Conservation (phyloP, 208 protist genomes). For the Naegleria fowleri region DNA sequence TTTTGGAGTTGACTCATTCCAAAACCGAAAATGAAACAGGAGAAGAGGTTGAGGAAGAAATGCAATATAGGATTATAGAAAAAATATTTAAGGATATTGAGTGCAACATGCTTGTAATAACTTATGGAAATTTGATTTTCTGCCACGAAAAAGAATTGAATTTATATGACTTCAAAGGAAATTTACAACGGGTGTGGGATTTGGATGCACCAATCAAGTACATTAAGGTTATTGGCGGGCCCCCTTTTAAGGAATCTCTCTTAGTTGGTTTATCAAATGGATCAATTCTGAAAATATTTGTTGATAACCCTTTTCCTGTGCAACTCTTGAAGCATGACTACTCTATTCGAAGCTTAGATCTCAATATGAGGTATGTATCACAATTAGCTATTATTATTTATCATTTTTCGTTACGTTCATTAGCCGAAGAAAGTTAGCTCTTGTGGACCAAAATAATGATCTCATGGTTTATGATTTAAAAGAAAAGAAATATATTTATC, state of each 20-base stretch:
- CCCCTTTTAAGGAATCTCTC: slow-evolving; percentile 72
- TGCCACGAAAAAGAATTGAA: slow-evolving; percentile 74
- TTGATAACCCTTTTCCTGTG: slow-evolving; percentile 91
- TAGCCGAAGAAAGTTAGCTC: slow-evolving; percentile 73
- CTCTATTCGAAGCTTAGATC: slow-evolving; percentile 74
- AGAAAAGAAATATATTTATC: slow-evolving; percentile 75
- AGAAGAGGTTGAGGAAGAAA: background rate
- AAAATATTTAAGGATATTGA: slow-evolving; percentile 78
- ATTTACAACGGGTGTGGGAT: slow-evolving; percentile 83
- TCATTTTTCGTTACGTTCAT: slow-evolving; percentile 38
- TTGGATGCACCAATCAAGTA: slow-evolving; percentile 83
- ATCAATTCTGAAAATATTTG: slow-evolving; percentile 80
- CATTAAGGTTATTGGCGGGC: slow-evolving; percentile 85
- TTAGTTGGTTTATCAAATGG: slow-evolving; percentile 85
- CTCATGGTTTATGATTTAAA: slow-evolving; percentile 81
- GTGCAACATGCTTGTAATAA: slow-evolving; percentile 84
- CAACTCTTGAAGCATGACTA: slow-evolving; percentile 68
- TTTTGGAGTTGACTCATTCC: background rate
- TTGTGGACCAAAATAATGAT: slow-evolving; percentile 78
- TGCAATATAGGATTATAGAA: slow-evolving; percentile 45
- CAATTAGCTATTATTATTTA: background rate
- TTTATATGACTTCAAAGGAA: slow-evolving; percentile 79
- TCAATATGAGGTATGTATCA: slow-evolving; percentile 45
- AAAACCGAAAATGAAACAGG: background rate
- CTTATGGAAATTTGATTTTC: slow-evolving; percentile 71